Conservation (phyloP, 2,329 filamentous ascomycete species). For the Cryphonectria parasitica region DNA sequence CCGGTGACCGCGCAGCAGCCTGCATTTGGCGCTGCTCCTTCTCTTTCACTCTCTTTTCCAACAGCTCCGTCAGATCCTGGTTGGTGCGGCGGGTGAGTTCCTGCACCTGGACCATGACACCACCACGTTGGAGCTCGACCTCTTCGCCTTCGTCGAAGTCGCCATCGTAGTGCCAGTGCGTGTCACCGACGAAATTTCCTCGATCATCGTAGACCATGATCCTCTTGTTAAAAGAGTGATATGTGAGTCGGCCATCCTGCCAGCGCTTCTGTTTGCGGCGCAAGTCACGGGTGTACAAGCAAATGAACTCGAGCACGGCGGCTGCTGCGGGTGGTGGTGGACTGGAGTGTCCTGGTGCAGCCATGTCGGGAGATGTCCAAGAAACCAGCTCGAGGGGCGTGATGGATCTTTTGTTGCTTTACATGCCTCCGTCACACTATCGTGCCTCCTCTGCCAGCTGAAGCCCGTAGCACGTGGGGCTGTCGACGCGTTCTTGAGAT, state of each 20-base stretch:
- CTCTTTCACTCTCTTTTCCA: slow-evolving; percentile 70
- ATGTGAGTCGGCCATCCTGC: slow-evolving; percentile 89
- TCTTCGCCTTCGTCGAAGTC: slow-evolving; percentile 83
- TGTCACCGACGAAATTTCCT: slow-evolving; percentile 81
- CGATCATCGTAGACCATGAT: slow-evolving; percentile 88
- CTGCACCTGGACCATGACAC: slow-evolving; percentile 77
- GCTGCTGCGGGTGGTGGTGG: slow-evolving; percentile 64
- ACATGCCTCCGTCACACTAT: background rate
- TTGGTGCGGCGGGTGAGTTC: slow-evolving; percentile 74
- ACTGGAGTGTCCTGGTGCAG: slow-evolving; percentile 21
- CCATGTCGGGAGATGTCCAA: slow-evolving; percentile 2
- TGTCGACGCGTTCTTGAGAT: slow-evolving; percentile 16
- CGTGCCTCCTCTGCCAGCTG: background rate
- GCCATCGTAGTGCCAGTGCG: slow-evolving; percentile 73
- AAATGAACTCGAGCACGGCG: slow-evolving; percentile 78
- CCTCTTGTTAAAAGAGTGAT: slow-evolving; percentile 87
- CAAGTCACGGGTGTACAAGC: slow-evolving; percentile 85
- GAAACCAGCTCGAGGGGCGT: background rate
- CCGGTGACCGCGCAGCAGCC: slow-evolving; percentile 44
- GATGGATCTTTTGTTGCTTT: background rate
- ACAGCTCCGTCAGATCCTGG: slow-evolving; percentile 76
- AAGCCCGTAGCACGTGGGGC: slow-evolving; percentile 6
- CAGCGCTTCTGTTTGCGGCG: slow-evolving; percentile 87
- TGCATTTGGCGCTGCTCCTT: slow-evolving; percentile 53
- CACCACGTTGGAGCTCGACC: slow-evolving; percentile 74